Evolutionary conservation across 768 basidiomycete species (phyloP), one percentile per base, ranked within the genome.

Genomic region (Candolleomyces efflorescens): DNA sequence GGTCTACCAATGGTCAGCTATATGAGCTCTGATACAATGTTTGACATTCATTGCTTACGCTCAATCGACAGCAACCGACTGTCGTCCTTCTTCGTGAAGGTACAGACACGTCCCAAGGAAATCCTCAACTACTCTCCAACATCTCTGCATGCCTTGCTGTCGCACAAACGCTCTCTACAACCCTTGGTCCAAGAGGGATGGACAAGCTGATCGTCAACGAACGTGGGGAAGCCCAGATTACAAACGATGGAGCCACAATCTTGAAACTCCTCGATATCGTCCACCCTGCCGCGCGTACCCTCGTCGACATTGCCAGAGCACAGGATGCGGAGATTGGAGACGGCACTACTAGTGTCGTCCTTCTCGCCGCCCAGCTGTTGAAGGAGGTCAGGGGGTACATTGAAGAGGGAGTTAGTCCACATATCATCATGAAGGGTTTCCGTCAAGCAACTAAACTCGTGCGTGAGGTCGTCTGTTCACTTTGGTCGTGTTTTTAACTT

Each of bases 301-400:
- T 99, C 58, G 97, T 98, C 48, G 97, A 99, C 67, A 98, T 98
- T 68, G 97, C 94, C 44, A 86, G 97, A 32, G 95, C 97, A 13
- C 96, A 98, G 73, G 97, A 98, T 70, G 95, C 95, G 18, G 95
- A 98, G 71, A 93, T 98, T 47, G 97, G 97, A 54, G 97, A 99
- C 74, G 97, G 97, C 38, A 98, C 97, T 1, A 99, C 97, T 2
- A 94, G 87, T 63, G 96, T 98, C 3, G 94, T 98, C 2, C 81
- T 99, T 10, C 78, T 99, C 22, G 96, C 97, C 4, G 92, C 94
- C 0, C 96, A 98, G 69, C 76, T 99, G 27, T 74, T 99, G 64
- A 97, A 98, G 73, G 95, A 98, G 74, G 82, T 97, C 43, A 83
- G 89, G 61, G 82, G 82, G 7, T 94, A 89, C 67, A 89, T 99